A percentile compares a stretch with the other conserved stretches of the same genome.
These are phyloP conservation scores for Nakazawaea laoshanensis DNA, from an alignment of 805 yeast genomes.

Conservation along the genomic window DNA sequence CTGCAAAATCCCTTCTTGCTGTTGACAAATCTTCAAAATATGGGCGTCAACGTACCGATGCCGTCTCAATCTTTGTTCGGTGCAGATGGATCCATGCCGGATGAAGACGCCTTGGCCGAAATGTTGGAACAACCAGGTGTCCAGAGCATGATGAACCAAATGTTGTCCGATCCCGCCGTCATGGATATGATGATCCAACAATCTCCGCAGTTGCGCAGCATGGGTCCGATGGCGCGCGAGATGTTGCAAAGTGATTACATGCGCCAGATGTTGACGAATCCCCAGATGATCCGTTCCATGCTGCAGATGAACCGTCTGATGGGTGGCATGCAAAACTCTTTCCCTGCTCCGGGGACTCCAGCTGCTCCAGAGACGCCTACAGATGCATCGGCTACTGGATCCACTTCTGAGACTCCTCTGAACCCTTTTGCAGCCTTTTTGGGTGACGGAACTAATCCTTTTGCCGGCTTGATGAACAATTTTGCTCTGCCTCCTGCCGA, in stretches of 20 bases:
- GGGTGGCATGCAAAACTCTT: constrained; percentile 25
- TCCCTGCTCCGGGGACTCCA: constrained; percentile 35
- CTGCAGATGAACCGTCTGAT: constrained; percentile 61
- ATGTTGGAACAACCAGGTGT: constrained; percentile 79
- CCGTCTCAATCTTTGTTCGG: constrained; percentile 89
- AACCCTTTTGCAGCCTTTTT: constrained; percentile 48
- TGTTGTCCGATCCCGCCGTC: constrained; percentile 85
- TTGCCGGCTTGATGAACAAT: constrained; percentile 15
- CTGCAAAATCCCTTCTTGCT: constrained; percentile 72
- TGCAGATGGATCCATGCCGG: constrained; percentile 79
- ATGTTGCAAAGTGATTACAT: constrained; percentile 79
- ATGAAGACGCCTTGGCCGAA: constrained; percentile 62
- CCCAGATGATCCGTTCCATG: constrained; percentile 77
- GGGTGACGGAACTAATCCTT: constrained; percentile 16
- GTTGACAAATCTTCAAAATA: constrained; percentile 91
- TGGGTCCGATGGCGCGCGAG: constrained; percentile 87
- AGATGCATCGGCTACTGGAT: constrained; percentile 16
- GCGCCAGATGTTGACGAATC: constrained; percentile 74
- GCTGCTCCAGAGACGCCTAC: constrained; percentile 14
- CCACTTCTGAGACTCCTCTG: constrained; percentile 20
- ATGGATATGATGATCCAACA: constrained; percentile 72
- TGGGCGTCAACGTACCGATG: constrained; percentile 76
- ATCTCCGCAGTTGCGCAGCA: constrained; percentile 73
- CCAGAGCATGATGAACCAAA: constrained; percentile 73
- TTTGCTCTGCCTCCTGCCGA: constrained; percentile 38